Conservation (phyloP, 495 filamentous ascomycete species). For the Astrothelium macrocarpum region DNA sequence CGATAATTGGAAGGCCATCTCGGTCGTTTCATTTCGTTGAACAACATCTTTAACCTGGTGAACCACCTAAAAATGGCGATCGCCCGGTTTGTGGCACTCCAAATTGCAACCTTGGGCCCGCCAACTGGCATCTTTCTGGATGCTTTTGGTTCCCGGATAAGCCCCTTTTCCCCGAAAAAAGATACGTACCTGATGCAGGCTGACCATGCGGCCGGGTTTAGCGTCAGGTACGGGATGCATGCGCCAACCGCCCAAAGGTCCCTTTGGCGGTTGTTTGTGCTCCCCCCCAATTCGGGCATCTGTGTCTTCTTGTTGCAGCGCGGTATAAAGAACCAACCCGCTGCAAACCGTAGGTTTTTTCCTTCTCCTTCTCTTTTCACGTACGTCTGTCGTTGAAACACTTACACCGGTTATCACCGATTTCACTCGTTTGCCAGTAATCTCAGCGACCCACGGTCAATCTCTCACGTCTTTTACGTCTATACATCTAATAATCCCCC, state of each 20-base stretch:
- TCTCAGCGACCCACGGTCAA: slow-evolving; percentile 9
- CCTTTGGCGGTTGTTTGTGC: background rate
- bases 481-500: slow-evolving; percentile 11
- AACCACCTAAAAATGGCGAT: background rate
- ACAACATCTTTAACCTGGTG: background rate
- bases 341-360: background rate
- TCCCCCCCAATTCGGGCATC: background rate
- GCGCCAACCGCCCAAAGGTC: background rate
- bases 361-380: slow-evolving; percentile 5
- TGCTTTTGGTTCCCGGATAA: background rate
- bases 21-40: slow-evolving; percentile 5
- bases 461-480: slow-evolving; percentile 12
- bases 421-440: slow-evolving; percentile 27
- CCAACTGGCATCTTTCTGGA: background rate
- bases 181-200: background rate
- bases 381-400: slow-evolving; percentile 10
- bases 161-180: background rate
- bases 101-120: background rate
- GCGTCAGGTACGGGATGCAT: slow-evolving; percentile 6
- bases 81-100: background rate
- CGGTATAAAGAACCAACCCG: slow-evolving; percentile 2
- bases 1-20: background rate
- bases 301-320: background rate
- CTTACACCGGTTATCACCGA: slow-evolving; percentile 29
- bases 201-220: background rate